Evolutionary conservation across 306 rosid species (phyloP), one percentile per base, ranked within the genome.

Genomic region (Ochetophila trinervis): DNA sequence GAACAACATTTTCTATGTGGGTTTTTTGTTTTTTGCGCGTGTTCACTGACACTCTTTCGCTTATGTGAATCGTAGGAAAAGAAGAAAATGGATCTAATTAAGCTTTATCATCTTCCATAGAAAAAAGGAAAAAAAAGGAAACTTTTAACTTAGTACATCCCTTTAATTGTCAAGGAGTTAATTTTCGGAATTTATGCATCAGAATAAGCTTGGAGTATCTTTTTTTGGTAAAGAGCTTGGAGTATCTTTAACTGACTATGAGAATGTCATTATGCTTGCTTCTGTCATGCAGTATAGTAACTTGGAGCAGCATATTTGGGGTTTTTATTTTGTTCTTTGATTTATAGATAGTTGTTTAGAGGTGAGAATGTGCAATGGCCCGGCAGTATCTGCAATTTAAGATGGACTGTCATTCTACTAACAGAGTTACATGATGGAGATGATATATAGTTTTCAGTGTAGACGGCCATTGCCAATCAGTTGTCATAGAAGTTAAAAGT

Each of bases 11-110:
- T 7, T 57, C 10, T 74, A 6, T 53, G 4, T 44, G 18, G 45
- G 22, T 17, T 55, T 74, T n/a, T 66, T 59, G 57, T 23, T 66
- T 42, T 67, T 18, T 11, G 45, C 52, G 23, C 7, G 7, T 32
- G 15, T 58, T 19, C 30, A 21, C 27, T 48, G 57, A 35, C n/a
- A n/a, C 32, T 4, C 32, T 27, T 27, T 27, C 32, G 32, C 44
- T 23, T 21, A 10, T 13, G 49, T 15, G 59, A 68, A 68, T 57
- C 27, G 8, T 58, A 36, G 21, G 57, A 47, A 52, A 17, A 15
- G 19, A 57, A 30, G 15, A 40, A 40, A 40, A 10, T 40, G 45
- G 12, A 40, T 6, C 12, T 9, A 40, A 2, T 10, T 8, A 40
- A 40, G 12, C 8, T 12, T 40, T 40, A 40, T 9, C 45, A 8